Evolutionary conservation across 257 asterid species (phyloP), one percentile per base, ranked within the genome.

Genomic region (Solanum chiquidenum): DNA sequence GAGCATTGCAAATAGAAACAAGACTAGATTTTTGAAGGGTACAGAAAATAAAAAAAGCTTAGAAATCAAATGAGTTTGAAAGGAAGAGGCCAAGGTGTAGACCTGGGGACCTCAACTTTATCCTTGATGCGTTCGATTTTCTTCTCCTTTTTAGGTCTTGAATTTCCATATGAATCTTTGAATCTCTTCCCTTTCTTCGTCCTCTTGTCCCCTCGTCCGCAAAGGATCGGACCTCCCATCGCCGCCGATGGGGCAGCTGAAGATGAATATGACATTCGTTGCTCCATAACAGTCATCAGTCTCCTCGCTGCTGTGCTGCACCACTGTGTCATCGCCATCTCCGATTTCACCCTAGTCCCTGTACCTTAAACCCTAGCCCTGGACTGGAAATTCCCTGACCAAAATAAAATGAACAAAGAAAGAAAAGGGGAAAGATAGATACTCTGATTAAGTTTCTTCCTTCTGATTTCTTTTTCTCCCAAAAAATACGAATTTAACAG

Each of bases 41-140:
- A 44, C 16, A 44, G 16, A 79, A 25, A 79, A 44, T 42, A 46
- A 77, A 76, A 13, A 2, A 58, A n/a, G 13, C 35, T 6, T 13
- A 25, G 34, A 42, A 83, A 25, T 86, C 76, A 95, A 68, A 93
- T 92, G 92, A 95, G 95, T 90, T 94, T 97, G 94, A 97, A 95
- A 90, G 99, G 95, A 13, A 96, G 93, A 90, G 99, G 99, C 99
- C 98, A 95, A 35, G 98, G 98, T 86, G 99, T 94, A 86, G 99
- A 95, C 94, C 95, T 94, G 83, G 98, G 96, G 14, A 96, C 95
- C 92, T 94, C 98, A 58, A 93, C 86, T 91, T 91, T 94, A 89
- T 96, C 97, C 94, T 96, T 94, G 44, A 95, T 93, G 72, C 98
- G 92, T 69, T 95, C 96, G 11, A 93, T 91, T 89, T 90, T 86